phyloP scores from a whole-genome alignment of 1,139 yeast species.

The Candida sp. region DNA sequence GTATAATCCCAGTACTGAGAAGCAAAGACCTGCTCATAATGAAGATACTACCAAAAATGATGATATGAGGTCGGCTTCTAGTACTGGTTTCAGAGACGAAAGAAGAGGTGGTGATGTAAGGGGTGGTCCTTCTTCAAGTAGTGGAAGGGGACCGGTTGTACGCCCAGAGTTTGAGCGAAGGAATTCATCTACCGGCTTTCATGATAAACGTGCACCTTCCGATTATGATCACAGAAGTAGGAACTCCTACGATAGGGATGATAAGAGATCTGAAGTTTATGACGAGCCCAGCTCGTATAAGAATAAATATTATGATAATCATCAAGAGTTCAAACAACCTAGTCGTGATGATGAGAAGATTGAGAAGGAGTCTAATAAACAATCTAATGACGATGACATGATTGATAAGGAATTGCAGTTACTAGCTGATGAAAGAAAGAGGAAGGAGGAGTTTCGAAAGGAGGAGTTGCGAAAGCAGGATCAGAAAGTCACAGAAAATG shows the following conservation, averaged over 20 bases:
- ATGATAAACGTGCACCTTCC: neutral
- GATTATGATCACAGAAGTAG: slow-evolving; percentile 1
- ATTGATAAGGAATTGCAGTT: slow-evolving; percentile 1
- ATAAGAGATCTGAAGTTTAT: neutral
- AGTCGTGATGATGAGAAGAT: too few relatives aligned
- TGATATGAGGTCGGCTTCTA: neutral
- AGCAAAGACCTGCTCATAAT: neutral
- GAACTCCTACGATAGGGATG: slow-evolving; percentile 3
- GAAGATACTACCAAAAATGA: neutral
- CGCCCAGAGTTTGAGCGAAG: neutral
- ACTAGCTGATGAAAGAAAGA: neutral
- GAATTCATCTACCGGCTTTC: neutral
- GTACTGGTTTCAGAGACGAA: slow-evolving; percentile 2
- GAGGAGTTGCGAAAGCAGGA: neutral
- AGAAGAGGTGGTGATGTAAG: slow-evolving; percentile 3
- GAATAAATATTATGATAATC: neutral
- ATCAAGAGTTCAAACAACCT: too few relatives aligned
- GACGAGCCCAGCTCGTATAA: neutral
- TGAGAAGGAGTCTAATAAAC: too few relatives aligned
- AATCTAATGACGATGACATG: too few relatives aligned
- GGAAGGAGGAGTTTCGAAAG: slow-evolving; percentile 3
- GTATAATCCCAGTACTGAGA: neutral
- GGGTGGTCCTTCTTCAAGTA: neutral
- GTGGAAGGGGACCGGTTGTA: too few relatives aligned
- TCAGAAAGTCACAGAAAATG: neutral